Percentiles rank a stretch among this genome's conserved stretches.
These are phyloP conservation scores for Angomonas ambiguus DNA, from an alignment of 208 protist genomes.

Conservation along the genomic window DNA sequence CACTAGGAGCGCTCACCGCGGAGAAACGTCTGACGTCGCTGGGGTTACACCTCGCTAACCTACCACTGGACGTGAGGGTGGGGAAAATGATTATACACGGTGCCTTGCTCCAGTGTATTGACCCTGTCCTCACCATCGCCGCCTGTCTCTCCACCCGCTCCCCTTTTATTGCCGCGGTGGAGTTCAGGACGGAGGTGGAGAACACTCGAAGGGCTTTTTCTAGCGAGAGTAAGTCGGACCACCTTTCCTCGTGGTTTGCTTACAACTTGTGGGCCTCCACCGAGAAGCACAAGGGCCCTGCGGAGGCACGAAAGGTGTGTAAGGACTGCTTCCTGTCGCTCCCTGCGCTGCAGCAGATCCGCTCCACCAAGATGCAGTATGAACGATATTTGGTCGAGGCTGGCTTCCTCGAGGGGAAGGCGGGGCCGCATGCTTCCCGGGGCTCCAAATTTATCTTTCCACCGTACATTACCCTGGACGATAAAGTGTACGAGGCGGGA, in stretches of 20 bases:
- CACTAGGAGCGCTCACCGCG: constrained; percentile 77
- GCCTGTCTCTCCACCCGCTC: constrained; percentile 82
- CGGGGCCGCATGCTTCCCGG: constrained; percentile 11
- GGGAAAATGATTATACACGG: constrained; percentile 95
- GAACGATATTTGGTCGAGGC: constrained; percentile 87
- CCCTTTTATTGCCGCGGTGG: constrained; percentile 89
- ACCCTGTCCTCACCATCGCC: constrained; percentile 95
- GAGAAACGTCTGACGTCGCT: constrained; percentile 89
- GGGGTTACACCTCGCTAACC: constrained; percentile 86
- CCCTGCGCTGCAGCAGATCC: constrained; percentile 81
- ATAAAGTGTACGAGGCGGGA: constrained; percentile 77
- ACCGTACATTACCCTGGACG: constrained; percentile 65
- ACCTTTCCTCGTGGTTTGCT: constrained; percentile 85
- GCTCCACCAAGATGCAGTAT: constrained; percentile 90
- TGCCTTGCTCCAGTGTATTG: constrained; percentile 92
- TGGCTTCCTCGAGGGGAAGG: constrained; percentile 68
- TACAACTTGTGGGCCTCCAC: constrained; percentile 74
- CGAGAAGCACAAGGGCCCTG: constrained; percentile 35
- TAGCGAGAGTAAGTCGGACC: constrained; percentile 77
- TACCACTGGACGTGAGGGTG: constrained; percentile 88
- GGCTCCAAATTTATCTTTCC: constrained; percentile 52
- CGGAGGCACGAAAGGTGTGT: constrained; percentile 65
- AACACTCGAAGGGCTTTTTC: constrained; percentile 67
- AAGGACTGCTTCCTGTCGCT: constrained; percentile 76
- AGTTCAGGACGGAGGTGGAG: constrained; percentile 86